phyloP scores from a whole-genome alignment of 164 flowering plant genomes.

The Magnolia officinalis region DNA sequence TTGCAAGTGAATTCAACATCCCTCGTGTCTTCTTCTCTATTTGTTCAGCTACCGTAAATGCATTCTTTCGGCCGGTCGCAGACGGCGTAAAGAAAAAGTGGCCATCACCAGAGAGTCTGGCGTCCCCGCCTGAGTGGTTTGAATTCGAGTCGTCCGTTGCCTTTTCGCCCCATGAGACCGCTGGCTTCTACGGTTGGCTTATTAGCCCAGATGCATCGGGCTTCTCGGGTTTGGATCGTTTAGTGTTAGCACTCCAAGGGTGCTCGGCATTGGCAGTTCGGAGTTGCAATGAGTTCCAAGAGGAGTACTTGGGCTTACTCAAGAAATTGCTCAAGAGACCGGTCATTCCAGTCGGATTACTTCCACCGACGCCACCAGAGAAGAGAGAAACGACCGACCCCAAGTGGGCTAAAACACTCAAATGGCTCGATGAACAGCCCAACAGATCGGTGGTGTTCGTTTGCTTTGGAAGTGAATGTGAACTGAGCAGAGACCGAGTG shows the following conservation, averaged over 20 bases:
- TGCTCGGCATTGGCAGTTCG: conserved; percentile 37
- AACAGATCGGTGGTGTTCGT: conserved; percentile 43
- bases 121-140: conserved; percentile 35
- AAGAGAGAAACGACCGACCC: neutral
- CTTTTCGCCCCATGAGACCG: conserved; percentile 16
- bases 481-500: conserved; percentile 27
- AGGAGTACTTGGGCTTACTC: conserved; percentile 44
- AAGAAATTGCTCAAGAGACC: conserved; percentile 36
- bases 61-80: conserved; percentile 16
- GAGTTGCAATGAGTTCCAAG: conserved; percentile 49
- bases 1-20: conserved; percentile 19
- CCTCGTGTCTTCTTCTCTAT: conserved; percentile 17
- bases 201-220: conserved; percentile 17
- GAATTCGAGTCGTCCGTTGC: conserved; percentile 25
- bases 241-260: conserved; percentile 20
- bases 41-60: conserved; percentile 10
- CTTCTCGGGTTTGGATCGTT: conserved; percentile 26
- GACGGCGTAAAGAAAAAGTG: neutral
- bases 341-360: conserved; percentile 46
- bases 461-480: conserved; percentile 53
- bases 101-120: conserved; percentile 20
- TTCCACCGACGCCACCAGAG: conserved; percentile 27
- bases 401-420: conserved; percentile 26
- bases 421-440: conserved; percentile 41
- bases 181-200: neutral